phyloP scores from a whole-genome alignment of 805 yeast genomes.

The Ogataea nonfermentans region DNA sequence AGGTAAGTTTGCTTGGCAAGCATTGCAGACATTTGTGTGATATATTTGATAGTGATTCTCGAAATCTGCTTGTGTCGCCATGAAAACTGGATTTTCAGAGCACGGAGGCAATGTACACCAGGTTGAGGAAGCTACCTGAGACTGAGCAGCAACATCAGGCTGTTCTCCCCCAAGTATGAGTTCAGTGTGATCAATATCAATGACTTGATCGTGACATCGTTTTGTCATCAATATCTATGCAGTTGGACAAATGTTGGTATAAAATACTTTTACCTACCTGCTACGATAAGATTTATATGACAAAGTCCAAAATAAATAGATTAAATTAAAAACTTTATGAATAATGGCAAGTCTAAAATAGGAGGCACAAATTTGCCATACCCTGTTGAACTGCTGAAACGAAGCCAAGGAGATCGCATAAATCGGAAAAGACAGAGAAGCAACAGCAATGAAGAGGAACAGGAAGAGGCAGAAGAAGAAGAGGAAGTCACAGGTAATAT shows the following conservation, averaged over 20 bases:
- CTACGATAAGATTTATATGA: not conserved
- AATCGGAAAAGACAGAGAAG: conserved; percentile 2
- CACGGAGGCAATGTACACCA: conserved; percentile 5
- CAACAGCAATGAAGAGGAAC: conserved; percentile 7
- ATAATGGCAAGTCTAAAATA: not conserved
- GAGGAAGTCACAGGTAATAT: conserved; percentile 7
- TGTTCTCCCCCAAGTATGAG: not conserved
- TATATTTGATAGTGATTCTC: conserved; percentile 27
- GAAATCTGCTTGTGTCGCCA: conserved; percentile 6
- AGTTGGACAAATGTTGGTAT: too few relatives aligned
- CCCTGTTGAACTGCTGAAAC: not conserved
- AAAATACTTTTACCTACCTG: too few relatives aligned
- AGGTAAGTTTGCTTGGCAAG: conserved; percentile 44
- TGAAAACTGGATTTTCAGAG: not conserved
- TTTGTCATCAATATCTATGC: not conserved
- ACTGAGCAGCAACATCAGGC: too few relatives aligned
- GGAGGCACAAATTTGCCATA: not conserved
- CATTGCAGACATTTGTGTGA: conserved; percentile 35
- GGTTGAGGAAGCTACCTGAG: too few relatives aligned
- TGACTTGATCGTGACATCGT: not conserved
- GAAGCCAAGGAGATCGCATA: not conserved
- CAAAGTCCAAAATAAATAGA: not conserved
- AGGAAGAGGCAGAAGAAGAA: too few relatives aligned
- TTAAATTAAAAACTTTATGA: not conserved
- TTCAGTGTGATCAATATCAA: not conserved